These are phyloP conservation scores for Theobroma cacao DNA, from an alignment of 345 rosid genomes.

Conservation along the genomic window DNA sequence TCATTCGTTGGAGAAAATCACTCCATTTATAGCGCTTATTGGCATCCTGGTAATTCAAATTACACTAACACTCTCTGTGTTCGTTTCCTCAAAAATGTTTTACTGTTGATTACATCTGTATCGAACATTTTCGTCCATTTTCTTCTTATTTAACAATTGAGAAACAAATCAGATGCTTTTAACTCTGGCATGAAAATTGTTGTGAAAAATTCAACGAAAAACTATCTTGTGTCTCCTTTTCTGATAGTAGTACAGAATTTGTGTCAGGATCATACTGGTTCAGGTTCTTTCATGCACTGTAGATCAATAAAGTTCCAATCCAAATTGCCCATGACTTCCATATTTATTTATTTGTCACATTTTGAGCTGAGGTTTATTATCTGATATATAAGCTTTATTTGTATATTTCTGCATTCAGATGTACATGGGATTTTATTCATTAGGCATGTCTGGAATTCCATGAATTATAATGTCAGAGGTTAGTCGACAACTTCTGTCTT, in stretches of 20 bases:
- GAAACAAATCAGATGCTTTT: background rate
- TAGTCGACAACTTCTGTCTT: background rate
- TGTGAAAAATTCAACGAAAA: too few relatives aligned
- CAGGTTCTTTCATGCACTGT: too few relatives aligned
- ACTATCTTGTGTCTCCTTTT: too few relatives aligned
- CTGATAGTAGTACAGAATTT: too few relatives aligned
- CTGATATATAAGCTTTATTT: background rate
- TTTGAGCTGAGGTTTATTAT: background rate
- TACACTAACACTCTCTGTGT: background rate
- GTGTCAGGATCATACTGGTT: too few relatives aligned
- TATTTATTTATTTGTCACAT: background rate
- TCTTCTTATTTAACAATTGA: background rate
- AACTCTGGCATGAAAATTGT: background rate
- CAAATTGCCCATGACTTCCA: background rate
- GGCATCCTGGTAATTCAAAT: background rate
- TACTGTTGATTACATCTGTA: background rate
- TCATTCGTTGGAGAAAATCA: background rate
- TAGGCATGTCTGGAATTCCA: constrained; percentile 7
- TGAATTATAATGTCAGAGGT: constrained; percentile 7
- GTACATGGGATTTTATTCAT: background rate
- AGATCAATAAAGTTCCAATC: too few relatives aligned
- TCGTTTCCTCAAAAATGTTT: background rate
- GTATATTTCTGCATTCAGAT: background rate
- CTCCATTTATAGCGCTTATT: background rate
- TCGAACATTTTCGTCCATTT: background rate